Base-by-base conservation (phyloP, 768 basidiomycete species). In the Tricholoma matsutake region DNA sequence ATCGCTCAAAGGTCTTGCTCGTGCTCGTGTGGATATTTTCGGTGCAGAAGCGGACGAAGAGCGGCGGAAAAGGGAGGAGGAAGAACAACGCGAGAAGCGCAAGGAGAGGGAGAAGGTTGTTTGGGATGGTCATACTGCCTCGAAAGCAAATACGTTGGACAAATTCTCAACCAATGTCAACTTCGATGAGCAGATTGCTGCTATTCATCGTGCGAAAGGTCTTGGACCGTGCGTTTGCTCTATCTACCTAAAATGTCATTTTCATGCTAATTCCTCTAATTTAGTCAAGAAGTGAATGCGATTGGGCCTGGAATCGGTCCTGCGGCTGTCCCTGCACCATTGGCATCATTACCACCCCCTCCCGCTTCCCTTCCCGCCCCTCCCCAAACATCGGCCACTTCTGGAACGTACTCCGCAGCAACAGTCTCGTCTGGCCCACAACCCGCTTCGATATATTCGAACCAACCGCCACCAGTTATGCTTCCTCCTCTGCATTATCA, bases 51-150 rank as follows among this genome's bases (percentile, higher is more conserved):
- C 85, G 56, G 96, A 96, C 69, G 96, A 98, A 69, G 95, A 96
- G 65, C 83, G 88, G 60, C 84, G 94, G 63, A 91, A 88, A 75
- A 83, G 81, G 52, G 91, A 95, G 67, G 96, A 97, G 64, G 94
- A 94, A 55, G 89, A 90, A 63, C 92, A 94, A 68, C 81, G 85
- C 58, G 85, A 88, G 63, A 84, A 84, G 69, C 81, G 94, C 64
- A 90, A 86, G 71, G 96, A 96, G 72, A 86, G 88, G 72, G 97
- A 98, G 76, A 95, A 92, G 72, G 91, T 93, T 65, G 92, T 98
- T 54, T 99, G 97, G 97, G 97, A 98, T 75, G 97, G 97, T 67
- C 96, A 98, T 74, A 96, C 96, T 1, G 91, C 94, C 47, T 91
- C 94, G 47, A 98, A 96, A 76, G 89, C 89, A 54, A 87, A 86